Evolutionary conservation across 163 green algal genomes (phyloP).

Genomic region (Chlamydomonas reinhardtii): DNA sequence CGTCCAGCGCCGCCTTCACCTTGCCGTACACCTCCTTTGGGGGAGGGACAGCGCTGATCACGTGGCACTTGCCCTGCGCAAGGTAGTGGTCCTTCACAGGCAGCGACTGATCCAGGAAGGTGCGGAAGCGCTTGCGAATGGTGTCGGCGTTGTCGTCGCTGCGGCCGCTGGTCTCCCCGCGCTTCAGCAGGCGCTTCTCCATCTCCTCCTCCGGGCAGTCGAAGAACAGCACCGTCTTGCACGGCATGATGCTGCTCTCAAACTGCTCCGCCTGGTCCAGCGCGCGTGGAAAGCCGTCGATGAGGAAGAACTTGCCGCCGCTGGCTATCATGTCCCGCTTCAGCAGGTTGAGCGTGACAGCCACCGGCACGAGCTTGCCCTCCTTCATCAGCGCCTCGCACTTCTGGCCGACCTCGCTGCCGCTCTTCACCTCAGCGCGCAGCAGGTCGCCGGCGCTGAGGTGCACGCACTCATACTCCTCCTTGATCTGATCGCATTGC

Average conservation of each 20-base stretch:
- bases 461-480: slow-evolving; percentile 77
- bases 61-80: slow-evolving; percentile 51
- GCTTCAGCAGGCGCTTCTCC: slow-evolving; percentile 72
- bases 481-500: slow-evolving; percentile 81
- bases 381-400: slow-evolving; percentile 86
- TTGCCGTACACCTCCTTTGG: slow-evolving; percentile 48
- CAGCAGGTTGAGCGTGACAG: slow-evolving; percentile 62
- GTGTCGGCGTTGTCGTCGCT: slow-evolving; percentile 83
- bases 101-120: slow-evolving; percentile 70
- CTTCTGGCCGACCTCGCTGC: slow-evolving; percentile 66
- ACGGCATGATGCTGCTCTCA: slow-evolving; percentile 68
- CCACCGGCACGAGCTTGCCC: slow-evolving; percentile 83
- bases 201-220: slow-evolving; percentile 80
- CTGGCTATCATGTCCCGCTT: slow-evolving; percentile 78
- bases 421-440: slow-evolving; percentile 80
- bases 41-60: slow-evolving; percentile 44
- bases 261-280: slow-evolving; percentile 77
- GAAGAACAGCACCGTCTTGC: slow-evolving; percentile 80
- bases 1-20: slow-evolving; percentile 47
- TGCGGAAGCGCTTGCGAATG: slow-evolving; percentile 80
- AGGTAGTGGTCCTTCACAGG: slow-evolving; percentile 69
- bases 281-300: slow-evolving; percentile 84
- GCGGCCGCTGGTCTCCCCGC: slow-evolving; percentile 70
- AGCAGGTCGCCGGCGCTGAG: slow-evolving; percentile 87
- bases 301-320: slow-evolving; percentile 74